Evolutionary conservation across 305 asterid genomes (phyloP).

Genomic region (Euphrasia arctica): DNA sequence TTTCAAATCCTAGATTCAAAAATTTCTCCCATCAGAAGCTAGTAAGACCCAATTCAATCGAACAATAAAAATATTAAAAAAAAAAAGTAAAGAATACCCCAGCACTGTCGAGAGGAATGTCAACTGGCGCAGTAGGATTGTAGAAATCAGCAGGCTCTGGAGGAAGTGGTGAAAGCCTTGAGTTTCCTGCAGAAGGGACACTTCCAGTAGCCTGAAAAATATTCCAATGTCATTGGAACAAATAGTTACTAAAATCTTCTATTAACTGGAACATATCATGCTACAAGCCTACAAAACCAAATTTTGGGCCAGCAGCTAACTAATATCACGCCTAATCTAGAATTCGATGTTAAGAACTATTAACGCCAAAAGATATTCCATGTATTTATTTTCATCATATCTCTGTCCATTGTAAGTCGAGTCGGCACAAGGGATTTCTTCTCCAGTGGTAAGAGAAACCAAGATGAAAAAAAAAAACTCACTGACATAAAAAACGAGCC

Average conservation of each 20-base stretch:
- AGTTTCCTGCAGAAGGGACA: conserved; percentile 78
- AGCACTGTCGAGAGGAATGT: conserved; percentile 81
- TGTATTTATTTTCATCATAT: conserved; percentile 2
- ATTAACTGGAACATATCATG: too few relatives aligned
- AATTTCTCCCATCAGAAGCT: conserved; percentile 24
- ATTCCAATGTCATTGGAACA: conserved; percentile 16
- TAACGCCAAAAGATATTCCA: background rate
- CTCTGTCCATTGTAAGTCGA: background rate
- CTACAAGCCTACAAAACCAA: too few relatives aligned
- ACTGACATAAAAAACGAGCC: conserved; percentile 42
- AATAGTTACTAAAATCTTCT: conserved; percentile 4
- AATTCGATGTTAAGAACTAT: background rate
- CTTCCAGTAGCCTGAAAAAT: conserved; percentile 53
- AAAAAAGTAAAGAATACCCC: conserved; percentile 38
- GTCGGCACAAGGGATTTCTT: background rate
- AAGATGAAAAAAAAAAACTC: background rate
- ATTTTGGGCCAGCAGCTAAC: too few relatives aligned
- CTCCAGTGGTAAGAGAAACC: background rate
- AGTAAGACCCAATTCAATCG: background rate
- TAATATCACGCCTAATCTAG: background rate
- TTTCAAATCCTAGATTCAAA: conserved; percentile 65
- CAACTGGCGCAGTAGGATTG: conserved; percentile 77
- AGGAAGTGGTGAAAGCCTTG: conserved; percentile 95
- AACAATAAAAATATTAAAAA: background rate
- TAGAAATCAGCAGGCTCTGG: conserved; percentile 96